Evolutionary conservation across 2,329 filamentous ascomycete genomes (phyloP), one percentile per base, ranked within the genome.

Genomic region (Hymenoscyphus occultus): DNA sequence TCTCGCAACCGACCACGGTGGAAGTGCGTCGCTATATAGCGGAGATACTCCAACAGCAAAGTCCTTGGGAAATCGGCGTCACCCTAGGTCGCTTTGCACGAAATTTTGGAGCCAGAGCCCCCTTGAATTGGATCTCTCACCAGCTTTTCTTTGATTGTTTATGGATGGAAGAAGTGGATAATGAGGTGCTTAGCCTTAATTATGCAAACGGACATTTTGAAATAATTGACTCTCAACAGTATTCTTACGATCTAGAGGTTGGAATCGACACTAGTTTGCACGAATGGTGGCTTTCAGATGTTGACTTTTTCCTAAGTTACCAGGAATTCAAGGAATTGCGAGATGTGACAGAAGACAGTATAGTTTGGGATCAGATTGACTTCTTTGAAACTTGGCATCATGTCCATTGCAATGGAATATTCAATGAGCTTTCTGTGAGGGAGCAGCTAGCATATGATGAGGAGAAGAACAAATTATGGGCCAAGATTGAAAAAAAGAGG

Each of bases 51-150:
- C 61, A 66, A 63, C 56, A 51, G 62, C 45, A 64, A 31, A 59
- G 56, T 61, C 64, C 64, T 56, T 67, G 63, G 66, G 66, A 67
- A 65, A 67, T 67, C 16, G 61, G 66, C 61, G 22, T 65, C 35
- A 42, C 39, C 58, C 63, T 62, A 48, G 63, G 63, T 65, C 45
- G 45, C 39, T 67, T 65, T 67, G 63, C 63, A 61, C 51, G 42
- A 64, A 67, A 64, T 9, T 67, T 67, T 62, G 66, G 66, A 65
- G 66, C 66, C 61, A 65, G 61, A 67, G 63, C 66, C 12, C 66
- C 66, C 35, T 48, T 67, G 31, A 39, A 67, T 54, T 65, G 63
- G 65, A 63, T 67, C 63, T 67, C 65, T 59, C 63, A 61, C 63
- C 63, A 63, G 57, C 61, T 67, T 65, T 67, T 67, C 60, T 31